Percentiles rank a stretch among this genome's conserved stretches.
Conservation (phyloP, 208 protist genomes). For the Acanthamoeba castellanii region DNA sequence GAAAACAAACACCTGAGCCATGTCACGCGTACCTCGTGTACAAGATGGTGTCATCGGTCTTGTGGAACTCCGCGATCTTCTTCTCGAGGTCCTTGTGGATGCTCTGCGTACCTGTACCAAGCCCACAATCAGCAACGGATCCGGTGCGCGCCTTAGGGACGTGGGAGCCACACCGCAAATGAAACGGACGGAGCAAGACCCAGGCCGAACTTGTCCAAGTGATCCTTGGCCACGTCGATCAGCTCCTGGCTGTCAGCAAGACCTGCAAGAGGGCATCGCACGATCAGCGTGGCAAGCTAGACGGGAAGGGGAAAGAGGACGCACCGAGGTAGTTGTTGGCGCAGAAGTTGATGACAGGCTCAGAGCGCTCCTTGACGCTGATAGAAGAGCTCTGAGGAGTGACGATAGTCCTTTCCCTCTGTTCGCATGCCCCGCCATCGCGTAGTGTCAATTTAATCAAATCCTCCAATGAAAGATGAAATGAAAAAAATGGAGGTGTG, state of each 20-base stretch:
- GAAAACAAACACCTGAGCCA: neutral
- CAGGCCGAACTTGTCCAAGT: conserved; percentile 90
- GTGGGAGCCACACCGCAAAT: conserved; percentile 89
- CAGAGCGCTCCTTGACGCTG: conserved; percentile 77
- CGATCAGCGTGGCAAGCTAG: neutral
- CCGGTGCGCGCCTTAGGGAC: neutral
- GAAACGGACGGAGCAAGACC: conserved; percentile 92
- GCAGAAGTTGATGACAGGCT: conserved; percentile 93
- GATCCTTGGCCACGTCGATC: conserved; percentile 89
- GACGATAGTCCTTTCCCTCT: conserved; percentile 91
- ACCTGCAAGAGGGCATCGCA: neutral
- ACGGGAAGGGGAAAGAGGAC: neutral
- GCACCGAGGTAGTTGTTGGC: conserved; percentile 94
- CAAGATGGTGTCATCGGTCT: conserved; percentile 92
- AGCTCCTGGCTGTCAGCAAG: conserved; percentile 85
- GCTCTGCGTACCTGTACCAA: conserved; percentile 80
- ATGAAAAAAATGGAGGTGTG: neutral
- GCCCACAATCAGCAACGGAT: neutral
- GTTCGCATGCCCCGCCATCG: neutral
- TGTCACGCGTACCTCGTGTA: conserved; percentile 82
- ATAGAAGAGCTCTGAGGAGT: conserved; percentile 87
- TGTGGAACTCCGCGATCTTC: conserved; percentile 89
- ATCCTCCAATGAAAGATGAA: neutral
- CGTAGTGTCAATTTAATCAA: neutral
- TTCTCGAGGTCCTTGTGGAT: conserved; percentile 92